Evolutionary conservation across 1,284 basidiomycete species (phyloP), one percentile per base, ranked within the genome.

Genomic region (Papiliotrema flavescens): DNA sequence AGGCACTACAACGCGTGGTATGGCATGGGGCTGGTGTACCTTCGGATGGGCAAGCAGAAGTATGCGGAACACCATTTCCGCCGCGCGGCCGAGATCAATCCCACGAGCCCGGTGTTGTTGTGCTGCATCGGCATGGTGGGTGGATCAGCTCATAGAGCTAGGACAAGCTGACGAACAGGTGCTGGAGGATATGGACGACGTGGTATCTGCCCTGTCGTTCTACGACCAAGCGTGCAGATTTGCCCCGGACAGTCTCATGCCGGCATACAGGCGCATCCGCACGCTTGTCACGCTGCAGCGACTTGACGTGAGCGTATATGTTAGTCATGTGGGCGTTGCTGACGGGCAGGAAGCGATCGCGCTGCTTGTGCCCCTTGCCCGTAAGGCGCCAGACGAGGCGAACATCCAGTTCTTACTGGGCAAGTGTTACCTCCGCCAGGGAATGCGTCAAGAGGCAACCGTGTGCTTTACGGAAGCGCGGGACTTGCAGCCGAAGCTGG

Each of bases 1-100:
- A 84, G 89, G 74, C 90, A 94, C 76, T 97, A 96, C 76, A 94
- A 93, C 78, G 93, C 94, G 52, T 97, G 93, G 92, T 97, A 96
- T 77, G 94, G 94, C n/a, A 80, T 97, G 63, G 93, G 94, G 52
- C 88, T 89, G 47, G 94, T 91, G 70, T 97, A 95, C 80, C 81
- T 93, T 73, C 83, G 89, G 65, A 88, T 87, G 82, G 93, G 88
- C 77, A 94, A 93, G 79, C 80, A 88, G 60, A 84, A 88, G 51
- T 80, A 93, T 58, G 92, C 93, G 37, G 90, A 96, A 74, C 96
- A 93, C 78, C 92, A 96, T 78, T 96, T 90, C 79, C 83, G 88
- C 63, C 87, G 87, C 71, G 93, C 94, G 2, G 81, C 85, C 35
- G 84, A 89, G 65, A 93, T 97, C 72, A 91, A 96, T 75, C 89